Evolutionary conservation across 2,329 filamentous ascomycete species (phyloP), one percentile per base, ranked within the genome.

Genomic region (Arthrobotrys musiformis): DNA sequence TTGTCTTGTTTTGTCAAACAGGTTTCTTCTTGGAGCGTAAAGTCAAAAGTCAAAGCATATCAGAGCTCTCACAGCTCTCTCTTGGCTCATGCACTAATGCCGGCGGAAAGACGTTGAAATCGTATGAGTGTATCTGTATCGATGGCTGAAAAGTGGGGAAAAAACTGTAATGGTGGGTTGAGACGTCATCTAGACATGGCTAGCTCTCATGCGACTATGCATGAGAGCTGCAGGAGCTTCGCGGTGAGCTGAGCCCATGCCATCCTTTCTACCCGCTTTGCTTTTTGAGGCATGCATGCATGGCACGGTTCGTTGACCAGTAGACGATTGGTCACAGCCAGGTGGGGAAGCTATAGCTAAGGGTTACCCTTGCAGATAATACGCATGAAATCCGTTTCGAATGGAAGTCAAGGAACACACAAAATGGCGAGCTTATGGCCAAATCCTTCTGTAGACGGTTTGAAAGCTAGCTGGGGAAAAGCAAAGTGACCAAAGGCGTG

Each of bases 181-280:
- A 52, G 70, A 76, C 72, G 72, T 76, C 72, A 76, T 76, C 72
- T 70, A 56, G 48, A 60, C 72, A 76, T 30, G 58, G 70, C 37
- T 75, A 68, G 72, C 64, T 68, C 56, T 58, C 56, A 61, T 37
- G 13, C 19, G 33, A 26, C 46, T 33, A 42, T 67, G 67, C 56
- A 70, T 28, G 22, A 33, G 26, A 63, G 60, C 37, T 64, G 46
- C 40, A 58, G 48, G 30, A 58, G 48, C 63, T 52, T 66, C 37
- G 30, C 28, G 8, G 46, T 54, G 46, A 37, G 46, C 42, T 40
- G 46, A 48, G 30, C 66, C 46, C 44, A 50, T 69, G 33, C 37
- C 35, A n/a, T 48, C 4, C 44, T 17, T 11, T n/a, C 33, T 24
- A 52, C 30, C 60, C 17, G 42, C 33, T 70, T 70, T 70, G 56